A percentile compares a stretch with the other conserved stretches of the same genome.
Conservation (phyloP, 2,329 filamentous ascomycete genomes). For the Curvularia sp. region DNA sequence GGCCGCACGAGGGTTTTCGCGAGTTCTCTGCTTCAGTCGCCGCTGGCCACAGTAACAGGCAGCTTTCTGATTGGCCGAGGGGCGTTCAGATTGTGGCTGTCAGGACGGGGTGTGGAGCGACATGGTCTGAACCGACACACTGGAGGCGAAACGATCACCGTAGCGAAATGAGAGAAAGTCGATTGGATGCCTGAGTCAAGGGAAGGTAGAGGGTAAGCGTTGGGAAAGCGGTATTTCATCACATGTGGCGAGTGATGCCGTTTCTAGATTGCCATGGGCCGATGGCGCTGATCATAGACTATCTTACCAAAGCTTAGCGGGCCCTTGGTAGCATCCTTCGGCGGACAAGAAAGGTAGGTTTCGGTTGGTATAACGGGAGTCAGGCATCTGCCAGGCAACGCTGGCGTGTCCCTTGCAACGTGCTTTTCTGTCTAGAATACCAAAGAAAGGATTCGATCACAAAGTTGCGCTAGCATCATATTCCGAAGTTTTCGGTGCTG, state of each 20-base stretch:
- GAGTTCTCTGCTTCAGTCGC: conserved; percentile 47
- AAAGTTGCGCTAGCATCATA: conserved; percentile 2
- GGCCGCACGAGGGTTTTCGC: conserved; percentile 41
- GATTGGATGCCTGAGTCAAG: conserved; percentile 29
- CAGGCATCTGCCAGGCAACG: conserved; percentile 2
- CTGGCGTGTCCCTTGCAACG: conserved; percentile 8
- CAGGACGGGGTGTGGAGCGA: conserved; percentile 40
- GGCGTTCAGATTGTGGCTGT: conserved; percentile 37
- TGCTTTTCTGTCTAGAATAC: conserved; percentile 7
- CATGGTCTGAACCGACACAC: conserved; percentile 41
- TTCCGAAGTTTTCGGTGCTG: conserved; percentile 8
- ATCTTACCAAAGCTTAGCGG: conserved; percentile 43
- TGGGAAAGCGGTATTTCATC: conserved; percentile 34
- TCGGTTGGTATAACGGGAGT: conserved; percentile 17
- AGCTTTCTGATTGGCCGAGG: conserved; percentile 40
- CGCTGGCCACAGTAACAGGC: conserved; percentile 30
- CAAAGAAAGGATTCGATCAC: conserved; percentile 4
- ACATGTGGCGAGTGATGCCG: conserved; percentile 47
- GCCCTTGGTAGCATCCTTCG: conserved; percentile 25
- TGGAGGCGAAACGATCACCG: conserved; percentile 50
- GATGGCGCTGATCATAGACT: conserved; percentile 41
- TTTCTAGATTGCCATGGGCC: conserved; percentile 48
- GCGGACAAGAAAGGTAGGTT: conserved; percentile 14
- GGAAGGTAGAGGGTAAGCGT: conserved; percentile 28
- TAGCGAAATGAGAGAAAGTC: conserved; percentile 18